Evolutionary conservation across 257 asterid genomes (phyloP), one percentile per base, ranked within the genome.

Genomic region (Verbascum thapsus): DNA sequence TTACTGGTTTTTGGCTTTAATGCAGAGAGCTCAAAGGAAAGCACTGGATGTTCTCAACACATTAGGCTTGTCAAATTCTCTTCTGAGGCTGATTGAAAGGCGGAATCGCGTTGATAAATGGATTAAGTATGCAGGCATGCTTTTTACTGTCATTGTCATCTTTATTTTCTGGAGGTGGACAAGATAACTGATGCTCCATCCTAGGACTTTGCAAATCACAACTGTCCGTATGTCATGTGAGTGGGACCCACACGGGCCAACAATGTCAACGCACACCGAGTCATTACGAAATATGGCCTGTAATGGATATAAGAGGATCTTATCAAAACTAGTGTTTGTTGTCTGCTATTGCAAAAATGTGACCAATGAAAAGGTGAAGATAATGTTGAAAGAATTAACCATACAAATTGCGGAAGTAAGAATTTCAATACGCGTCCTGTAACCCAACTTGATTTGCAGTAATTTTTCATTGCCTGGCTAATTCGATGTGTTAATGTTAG

Each of bases 1-100:
- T 54, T 45, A 38, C 32, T 57, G 37, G 52, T 54, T 58, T 53
- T 55, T 26, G 32, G 50, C 8, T 34, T 74, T 61, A 63, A 26
- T 76, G 77, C 87, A 91, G 98, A 83, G 92, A 67, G 97, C 98
- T 65, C 98, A 91, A 74, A 72, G 96, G 79, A 88, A 91, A 76
- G 95, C 96, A 39, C 78, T 91, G 72, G 98, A 91, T 71, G 97
- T 88, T 43, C 95, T 91, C 51, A 91, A 91, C 81, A 88, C 88
- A 17, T 44, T 88, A 73, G 97, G 98, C 43, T 84, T 91, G 11
- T 91, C 98, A 35, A 88, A 83, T 74, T 83, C 97, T 61, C 78
- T 88, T 35, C 61, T 91, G 75, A 81, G 96, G 81, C 80, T 91
- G 58, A 91, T 91, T 0, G 97, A 88, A 77, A 88, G 94, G 84